phyloP scores from a whole-genome alignment of 2,329 filamentous ascomycete species.

The Epichloe elymi region DNA sequence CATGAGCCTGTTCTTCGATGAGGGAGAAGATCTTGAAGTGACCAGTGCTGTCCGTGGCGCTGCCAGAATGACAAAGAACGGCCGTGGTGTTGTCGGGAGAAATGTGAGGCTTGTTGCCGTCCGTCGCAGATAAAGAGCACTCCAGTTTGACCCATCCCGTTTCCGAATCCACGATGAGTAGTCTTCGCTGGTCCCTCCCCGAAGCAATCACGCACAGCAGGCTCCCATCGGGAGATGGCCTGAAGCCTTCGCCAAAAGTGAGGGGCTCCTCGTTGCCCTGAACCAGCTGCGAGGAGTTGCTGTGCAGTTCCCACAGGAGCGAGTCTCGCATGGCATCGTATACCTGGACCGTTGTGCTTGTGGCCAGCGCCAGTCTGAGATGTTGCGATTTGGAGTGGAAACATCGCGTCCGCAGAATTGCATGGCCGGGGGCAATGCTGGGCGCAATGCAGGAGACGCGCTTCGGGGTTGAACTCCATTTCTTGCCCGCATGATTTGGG shows the following conservation, averaged over 20 bases:
- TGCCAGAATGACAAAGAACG: background rate
- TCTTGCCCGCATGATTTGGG: background rate
- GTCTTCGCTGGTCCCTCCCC: background rate
- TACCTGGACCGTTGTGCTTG: conserved; percentile 1
- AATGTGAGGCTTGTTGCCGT: conserved; percentile 3
- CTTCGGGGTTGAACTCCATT: background rate
- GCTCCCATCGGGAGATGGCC: conserved; percentile 4
- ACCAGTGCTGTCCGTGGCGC: background rate
- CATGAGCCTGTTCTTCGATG: background rate
- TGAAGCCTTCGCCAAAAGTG: conserved; percentile 1
- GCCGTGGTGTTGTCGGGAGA: conserved; percentile 4
- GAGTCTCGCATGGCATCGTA: conserved; percentile 2
- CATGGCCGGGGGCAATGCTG: conserved; percentile 1
- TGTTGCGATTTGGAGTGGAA: background rate
- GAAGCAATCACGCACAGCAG: conserved; percentile 2
- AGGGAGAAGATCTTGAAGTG: conserved; percentile 1
- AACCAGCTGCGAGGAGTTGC: conserved; percentile 5
- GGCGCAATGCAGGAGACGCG: conserved; percentile 2
- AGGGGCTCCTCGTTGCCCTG: conserved; percentile 4
- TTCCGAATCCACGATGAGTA: conserved; percentile 2
- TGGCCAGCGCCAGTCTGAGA: conserved; percentile 1
- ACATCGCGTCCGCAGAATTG: conserved; percentile 1
- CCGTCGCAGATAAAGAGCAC: background rate
- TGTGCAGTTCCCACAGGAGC: conserved; percentile 6
- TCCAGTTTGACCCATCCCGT: conserved; percentile 4